Evolutionary conservation across 352 stramenopile genomes (phyloP).

Genomic region (Phytophthora melonis): DNA sequence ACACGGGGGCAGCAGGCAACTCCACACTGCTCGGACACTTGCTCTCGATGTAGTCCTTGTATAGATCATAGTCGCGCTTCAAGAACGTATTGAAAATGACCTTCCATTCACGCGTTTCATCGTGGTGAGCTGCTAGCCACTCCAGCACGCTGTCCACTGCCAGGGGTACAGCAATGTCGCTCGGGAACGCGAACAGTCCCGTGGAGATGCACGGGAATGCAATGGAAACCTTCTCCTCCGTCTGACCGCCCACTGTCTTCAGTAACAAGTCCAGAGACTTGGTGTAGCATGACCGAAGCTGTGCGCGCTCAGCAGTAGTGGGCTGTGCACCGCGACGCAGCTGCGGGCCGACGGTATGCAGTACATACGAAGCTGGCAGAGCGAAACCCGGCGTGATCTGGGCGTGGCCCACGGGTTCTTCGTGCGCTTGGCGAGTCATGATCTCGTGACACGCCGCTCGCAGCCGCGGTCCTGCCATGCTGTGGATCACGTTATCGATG

Average conservation of each 20-base stretch:
- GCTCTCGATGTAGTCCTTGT: constrained; percentile 47
- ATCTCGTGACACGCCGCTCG: constrained; percentile 62
- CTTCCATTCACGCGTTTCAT: constrained; percentile 46
- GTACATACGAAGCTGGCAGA: constrained; percentile 58
- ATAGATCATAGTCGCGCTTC: constrained; percentile 63
- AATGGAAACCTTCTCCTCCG: constrained; percentile 38
- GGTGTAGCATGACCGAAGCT: constrained; percentile 63
- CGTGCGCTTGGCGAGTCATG: constrained; percentile 46
- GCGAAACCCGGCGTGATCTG: constrained; percentile 70
- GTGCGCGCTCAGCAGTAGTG: constrained; percentile 32
- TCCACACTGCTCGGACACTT: constrained; percentile 26
- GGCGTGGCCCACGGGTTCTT: constrained; percentile 52
- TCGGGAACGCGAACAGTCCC: constrained; percentile 72
- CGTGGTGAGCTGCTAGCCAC: constrained; percentile 55
- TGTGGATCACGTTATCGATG: constrained; percentile 84
- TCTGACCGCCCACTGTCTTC: constrained; percentile 27
- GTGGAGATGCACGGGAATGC: constrained; percentile 80
- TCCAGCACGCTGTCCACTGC: constrained; percentile 55
- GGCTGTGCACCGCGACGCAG: constrained; percentile 41
- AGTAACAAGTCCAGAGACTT: constrained; percentile 58
- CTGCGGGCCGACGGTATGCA: constrained; percentile 74
- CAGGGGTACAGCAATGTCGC: constrained; percentile 56
- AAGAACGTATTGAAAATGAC: constrained; percentile 84
- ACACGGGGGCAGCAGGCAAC: constrained; percentile 32
- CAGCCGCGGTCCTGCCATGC: constrained; percentile 61